Conservation (phyloP, 2,329 filamentous ascomycete species). For the Zymoseptoria brevis region DNA sequence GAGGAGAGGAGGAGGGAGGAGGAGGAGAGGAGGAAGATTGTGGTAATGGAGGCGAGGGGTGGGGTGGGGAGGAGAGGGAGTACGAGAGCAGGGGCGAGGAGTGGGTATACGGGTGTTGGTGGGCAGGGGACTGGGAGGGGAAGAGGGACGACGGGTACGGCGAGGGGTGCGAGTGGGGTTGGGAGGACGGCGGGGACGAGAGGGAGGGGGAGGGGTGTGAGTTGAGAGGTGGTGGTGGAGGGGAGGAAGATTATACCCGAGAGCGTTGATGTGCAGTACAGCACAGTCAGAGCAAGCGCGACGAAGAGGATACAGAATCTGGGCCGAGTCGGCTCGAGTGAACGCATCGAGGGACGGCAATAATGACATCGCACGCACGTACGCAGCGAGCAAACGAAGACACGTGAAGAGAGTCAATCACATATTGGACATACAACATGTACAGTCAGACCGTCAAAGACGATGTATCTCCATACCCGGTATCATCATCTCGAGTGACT, state of each 20-base stretch:
- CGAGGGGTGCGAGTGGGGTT: slow-evolving; percentile 36
- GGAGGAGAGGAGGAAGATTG: slow-evolving; percentile 49
- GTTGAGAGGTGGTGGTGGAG: slow-evolving; percentile 9
- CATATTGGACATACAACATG: not conserved
- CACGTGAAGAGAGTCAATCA: not conserved
- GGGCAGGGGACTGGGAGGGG: slow-evolving; percentile 41
- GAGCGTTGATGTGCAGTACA: too few relatives aligned
- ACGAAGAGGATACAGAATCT: too few relatives aligned
- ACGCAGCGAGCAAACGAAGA: not conserved
- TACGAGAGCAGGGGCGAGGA: slow-evolving; percentile 24
- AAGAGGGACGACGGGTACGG: slow-evolving; percentile 41
- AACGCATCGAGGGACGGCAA: not conserved
- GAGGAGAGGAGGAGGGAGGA: slow-evolving; percentile 46
- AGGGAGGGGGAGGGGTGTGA: slow-evolving; percentile 27
- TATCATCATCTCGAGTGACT: not conserved
- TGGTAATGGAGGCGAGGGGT: slow-evolving; percentile 34
- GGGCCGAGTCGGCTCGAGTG: not conserved
- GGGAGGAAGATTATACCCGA: not conserved
- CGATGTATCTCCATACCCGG: not conserved
- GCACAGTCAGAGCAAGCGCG: too few relatives aligned
- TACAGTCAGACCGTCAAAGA: not conserved
- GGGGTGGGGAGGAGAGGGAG: slow-evolving; percentile 27
- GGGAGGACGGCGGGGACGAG: slow-evolving; percentile 29
- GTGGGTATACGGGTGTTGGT: slow-evolving; percentile 37
- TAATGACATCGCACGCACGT: not conserved